Evolutionary conservation across 176 grass and related monocot genomes (phyloP), one percentile per base, ranked within the genome.

Genomic region (bread wheat (Triticum aestivum)): DNA sequence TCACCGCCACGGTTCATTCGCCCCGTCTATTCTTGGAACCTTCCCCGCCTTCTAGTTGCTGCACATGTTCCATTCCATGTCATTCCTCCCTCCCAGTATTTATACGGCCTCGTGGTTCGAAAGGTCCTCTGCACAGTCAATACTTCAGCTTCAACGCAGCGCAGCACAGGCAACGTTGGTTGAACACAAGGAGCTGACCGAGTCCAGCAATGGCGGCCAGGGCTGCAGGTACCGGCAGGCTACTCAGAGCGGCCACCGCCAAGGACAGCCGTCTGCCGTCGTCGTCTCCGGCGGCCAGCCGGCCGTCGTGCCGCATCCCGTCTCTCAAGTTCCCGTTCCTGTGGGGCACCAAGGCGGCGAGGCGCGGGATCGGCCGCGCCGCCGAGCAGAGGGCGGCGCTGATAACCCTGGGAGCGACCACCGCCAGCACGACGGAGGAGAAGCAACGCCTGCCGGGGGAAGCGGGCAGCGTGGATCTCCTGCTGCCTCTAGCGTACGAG

Each of bases 401-500:
- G 64, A 79, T 89, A 56, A 27, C 65, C 35, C 9, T 41, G 26
- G 90, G 78, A 80, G 67, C 85, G 4, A 20, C 85, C 63, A 37
- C 69, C 27, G 17, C 23, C 8, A 20, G 73, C 72, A 58, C 67
- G 8, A 23, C 71, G 14, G n/a, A 47, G 34, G 73, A 83, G 4
- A 82, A 86, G 39, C 83, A 88, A 11, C 67, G 65, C 30, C 27
- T 47, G 5, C 58, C 59, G 15, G 67, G 74, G 18, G 75, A 69
- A 11, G 73, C 11, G 30, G 32, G 49, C 75, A 64, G 34, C 86
- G 11, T 69, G 0, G 61, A 69, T 1, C 75, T 91, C 27, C 21
- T 91, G 76, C 21, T 69, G 20, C 89, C 89, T 18, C 85, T 87
- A 61, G 85, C 81, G 30, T 84, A 91, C 62, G 89, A 91, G 89